Conservation (phyloP, 2,329 filamentous ascomycete species). For the Aspergillus sp. region DNA sequence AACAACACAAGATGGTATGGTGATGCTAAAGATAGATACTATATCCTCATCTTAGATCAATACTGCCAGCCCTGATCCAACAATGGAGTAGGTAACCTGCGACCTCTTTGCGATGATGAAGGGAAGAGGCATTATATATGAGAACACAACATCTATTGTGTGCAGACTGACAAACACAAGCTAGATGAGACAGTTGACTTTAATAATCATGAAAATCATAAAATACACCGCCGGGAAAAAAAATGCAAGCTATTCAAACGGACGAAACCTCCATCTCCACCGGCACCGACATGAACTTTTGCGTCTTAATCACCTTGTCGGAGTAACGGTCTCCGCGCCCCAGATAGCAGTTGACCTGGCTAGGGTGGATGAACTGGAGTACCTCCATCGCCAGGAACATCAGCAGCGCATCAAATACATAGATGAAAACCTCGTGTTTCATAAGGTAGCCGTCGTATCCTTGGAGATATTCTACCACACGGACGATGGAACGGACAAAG, state of each 20-base stretch:
- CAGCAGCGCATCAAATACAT: slow-evolving; percentile 35
- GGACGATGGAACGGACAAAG: slow-evolving; percentile 32
- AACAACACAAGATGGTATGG: too few relatives aligned
- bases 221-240: too few relatives aligned
- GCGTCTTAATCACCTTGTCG: slow-evolving; percentile 18
- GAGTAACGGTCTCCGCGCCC: slow-evolving; percentile 23
- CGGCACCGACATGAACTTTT: slow-evolving; percentile 12
- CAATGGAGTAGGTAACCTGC: too few relatives aligned
- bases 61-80: too few relatives aligned
- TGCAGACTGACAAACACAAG: too few relatives aligned
- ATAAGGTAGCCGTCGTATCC: slow-evolving; percentile 34
- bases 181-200: background rate
- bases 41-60: too few relatives aligned
- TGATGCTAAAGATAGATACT: too few relatives aligned
- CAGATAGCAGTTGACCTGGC: slow-evolving; percentile 26
- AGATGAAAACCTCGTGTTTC: slow-evolving; percentile 34
- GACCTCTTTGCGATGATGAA: too few relatives aligned
- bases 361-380: slow-evolving; percentile 27
- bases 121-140: rapidly evolving
- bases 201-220: background rate
- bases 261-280: slow-evolving; percentile 9
- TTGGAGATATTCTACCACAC: slow-evolving; percentile 34
- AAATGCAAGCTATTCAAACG: background rate
- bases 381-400: slow-evolving; percentile 30
- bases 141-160: too few relatives aligned